Percentiles rank a stretch among this genome's conserved stretches.
These are phyloP conservation scores for Ilyonectria destructans DNA, from an alignment of 2,329 filamentous ascomycete genomes.

Conservation along the genomic window DNA sequence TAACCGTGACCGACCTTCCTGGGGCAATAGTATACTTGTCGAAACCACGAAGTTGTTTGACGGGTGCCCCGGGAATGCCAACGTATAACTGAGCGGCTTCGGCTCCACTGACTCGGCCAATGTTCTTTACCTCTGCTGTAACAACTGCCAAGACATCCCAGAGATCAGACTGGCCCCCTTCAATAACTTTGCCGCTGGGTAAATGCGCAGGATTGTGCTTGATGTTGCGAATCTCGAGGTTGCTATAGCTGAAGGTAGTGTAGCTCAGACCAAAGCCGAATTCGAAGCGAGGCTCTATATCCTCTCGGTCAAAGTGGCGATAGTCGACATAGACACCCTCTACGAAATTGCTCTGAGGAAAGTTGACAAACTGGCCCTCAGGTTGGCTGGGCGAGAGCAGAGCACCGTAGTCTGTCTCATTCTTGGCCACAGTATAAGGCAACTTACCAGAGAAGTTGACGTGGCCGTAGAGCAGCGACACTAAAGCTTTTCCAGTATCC, in stretches of 20 bases:
- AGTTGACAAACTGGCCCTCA: background rate
- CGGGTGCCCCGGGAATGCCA: background rate
- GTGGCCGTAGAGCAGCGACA: conserved; percentile 3
- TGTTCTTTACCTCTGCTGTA: background rate
- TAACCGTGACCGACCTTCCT: conserved; percentile 1
- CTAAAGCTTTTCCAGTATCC: background rate
- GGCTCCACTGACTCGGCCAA: background rate
- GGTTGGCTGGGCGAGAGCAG: conserved; percentile 2
- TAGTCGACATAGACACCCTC: conserved; percentile 8
- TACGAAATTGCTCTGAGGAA: conserved; percentile 6
- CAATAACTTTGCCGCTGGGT: conserved; percentile 1
- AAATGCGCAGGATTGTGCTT: background rate
- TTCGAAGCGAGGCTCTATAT: conserved; percentile 4
- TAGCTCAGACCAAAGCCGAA: conserved; percentile 11
- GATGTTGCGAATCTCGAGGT: conserved; percentile 6
- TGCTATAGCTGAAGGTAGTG: conserved; percentile 6
- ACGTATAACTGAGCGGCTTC: conserved; percentile 11
- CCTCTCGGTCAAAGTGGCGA: conserved; percentile 6
- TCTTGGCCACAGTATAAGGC: conserved; percentile 7
- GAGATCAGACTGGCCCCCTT: background rate
- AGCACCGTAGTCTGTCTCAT: conserved; percentile 15
- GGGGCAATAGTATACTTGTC: conserved; percentile 4
- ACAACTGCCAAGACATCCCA: conserved; percentile 9
- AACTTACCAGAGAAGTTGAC: conserved; percentile 7
- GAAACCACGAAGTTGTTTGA: conserved; percentile 1